Evolutionary conservation across 768 basidiomycete genomes (phyloP).

Genomic region (Obba rivulosa): DNA sequence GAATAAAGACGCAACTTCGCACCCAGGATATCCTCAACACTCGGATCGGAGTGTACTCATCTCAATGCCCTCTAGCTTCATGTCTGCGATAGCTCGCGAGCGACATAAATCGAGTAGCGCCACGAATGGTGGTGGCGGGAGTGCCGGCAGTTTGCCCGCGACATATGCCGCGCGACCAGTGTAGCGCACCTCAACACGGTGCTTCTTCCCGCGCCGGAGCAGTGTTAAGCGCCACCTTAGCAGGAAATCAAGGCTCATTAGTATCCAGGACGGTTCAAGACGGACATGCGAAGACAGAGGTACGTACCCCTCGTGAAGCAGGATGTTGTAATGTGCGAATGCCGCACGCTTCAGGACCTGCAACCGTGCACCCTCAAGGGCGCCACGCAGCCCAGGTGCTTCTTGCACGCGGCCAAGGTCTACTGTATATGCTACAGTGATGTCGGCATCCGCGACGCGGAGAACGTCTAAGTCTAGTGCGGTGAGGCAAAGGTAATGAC

Average conservation of each 20-base stretch:
- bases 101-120: conserved; percentile 38
- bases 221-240: conserved; percentile 64
- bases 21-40: conserved; percentile 67
- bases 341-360: conserved; percentile 53
- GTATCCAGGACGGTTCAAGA: too few species aligned
- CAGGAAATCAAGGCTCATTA: background rate
- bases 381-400: conserved; percentile 32
- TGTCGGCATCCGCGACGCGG: background rate
- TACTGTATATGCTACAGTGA: conserved; percentile 37
- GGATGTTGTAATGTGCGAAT: conserved; percentile 54
- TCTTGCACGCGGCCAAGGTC: conserved; percentile 17
- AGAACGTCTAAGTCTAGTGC: background rate
- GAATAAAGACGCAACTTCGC: too few species aligned
- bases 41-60: conserved; percentile 33
- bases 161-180: conserved; percentile 60
- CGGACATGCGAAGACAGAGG: background rate
- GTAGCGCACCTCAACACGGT: conserved; percentile 69
- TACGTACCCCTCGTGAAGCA: conserved; percentile 62
- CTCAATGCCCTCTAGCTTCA: background rate
- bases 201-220: conserved; percentile 53
- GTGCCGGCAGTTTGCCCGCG: conserved; percentile 39
- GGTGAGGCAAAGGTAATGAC: background rate
- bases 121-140: conserved; percentile 65
- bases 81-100: too few species aligned
- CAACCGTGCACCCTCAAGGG: conserved; percentile 57